Evolutionary conservation across 2,329 filamentous ascomycete species (phyloP), one percentile per base, ranked within the genome.

Genomic region (Aspergillus awamori): DNA sequence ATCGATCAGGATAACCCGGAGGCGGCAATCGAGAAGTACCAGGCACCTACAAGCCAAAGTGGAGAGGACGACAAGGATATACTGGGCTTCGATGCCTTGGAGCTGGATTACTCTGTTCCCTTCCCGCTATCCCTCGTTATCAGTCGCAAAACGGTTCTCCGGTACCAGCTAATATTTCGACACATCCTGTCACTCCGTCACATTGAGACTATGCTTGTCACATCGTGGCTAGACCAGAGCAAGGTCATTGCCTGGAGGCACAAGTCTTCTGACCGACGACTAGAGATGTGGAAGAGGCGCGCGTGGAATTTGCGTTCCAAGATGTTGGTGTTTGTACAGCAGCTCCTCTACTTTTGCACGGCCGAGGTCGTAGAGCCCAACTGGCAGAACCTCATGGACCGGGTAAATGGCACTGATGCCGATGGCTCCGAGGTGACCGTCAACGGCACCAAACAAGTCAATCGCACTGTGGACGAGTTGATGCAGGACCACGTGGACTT

Each of bases 401-500:
- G 92, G 33, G 83, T 98, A 5, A 89, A 89, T 43, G 82, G 83
- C 7, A 80, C 86, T 8, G 81, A 82, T 64, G 80, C 79, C 7
- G 69, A 77, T 62, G 70, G 72, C 7, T 74, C 70, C 43, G 76
- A 73, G 68, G 70, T 75, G 56, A 71, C 72, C 6, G 72, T 71
- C 58, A 79, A 72, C 64, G 77, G 74, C 28, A 75, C 72, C 36
- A 79, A 75, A 57, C 79, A 84, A 59, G 82, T 83, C n/a, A 87
- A 86, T 69, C 77, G 93, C 39, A 99, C 95, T 0, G 95, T 99
- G 1, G 95, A 99, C 72, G 93, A 98, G 79, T 80, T 99, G 72
- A 99, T 99, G 95, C 92, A 98, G 79, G 93, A 98, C 72, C 95
- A 99, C 78, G 93, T 99, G 62, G 95, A 98, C 78, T 99, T 99